A percentile compares a stretch with the other conserved stretches of the same genome.
Evolutionary conservation across 192 early-diverging fungal genomes (phyloP).

Genomic region (Gaertneriomyces semiglobifer): DNA sequence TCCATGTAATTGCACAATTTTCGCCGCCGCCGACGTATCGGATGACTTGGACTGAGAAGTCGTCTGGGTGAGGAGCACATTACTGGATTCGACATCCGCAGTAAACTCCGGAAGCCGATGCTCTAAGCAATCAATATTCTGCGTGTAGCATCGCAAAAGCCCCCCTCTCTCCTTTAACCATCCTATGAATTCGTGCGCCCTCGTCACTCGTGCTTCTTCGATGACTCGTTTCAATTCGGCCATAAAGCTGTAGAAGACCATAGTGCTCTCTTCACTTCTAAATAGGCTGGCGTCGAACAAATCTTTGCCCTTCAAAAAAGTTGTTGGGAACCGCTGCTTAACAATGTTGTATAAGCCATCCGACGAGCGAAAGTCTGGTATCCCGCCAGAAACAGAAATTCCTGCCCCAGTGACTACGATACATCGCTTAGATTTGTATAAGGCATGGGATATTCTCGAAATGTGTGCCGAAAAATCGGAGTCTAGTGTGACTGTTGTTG

Average conservation of each 20-base stretch:
- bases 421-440: constrained; percentile 31
- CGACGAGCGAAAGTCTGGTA: constrained; percentile 82
- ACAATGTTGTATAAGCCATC: constrained; percentile 85
- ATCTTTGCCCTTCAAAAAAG: constrained; percentile 72
- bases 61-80: not conserved
- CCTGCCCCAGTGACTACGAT: constrained; percentile 85
- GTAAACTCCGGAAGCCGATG: constrained; percentile 50
- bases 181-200: constrained; percentile 84
- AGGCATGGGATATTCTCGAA: constrained; percentile 17
- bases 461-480: not conserved
- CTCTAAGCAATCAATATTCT: constrained; percentile 94
- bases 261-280: constrained; percentile 57
- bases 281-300: constrained; percentile 85
- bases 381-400: constrained; percentile 83
- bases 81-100: constrained; percentile 25
- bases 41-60: not conserved
- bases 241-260: constrained; percentile 70
- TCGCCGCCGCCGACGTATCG: constrained; percentile 40
- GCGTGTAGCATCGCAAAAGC: constrained; percentile 89
- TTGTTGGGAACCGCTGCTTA: constrained; percentile 67
- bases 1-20: constrained; percentile 91
- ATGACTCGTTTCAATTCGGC: constrained; percentile 76
- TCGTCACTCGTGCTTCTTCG: constrained; percentile 69
- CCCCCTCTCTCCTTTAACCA: constrained; percentile 68
- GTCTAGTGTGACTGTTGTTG: too few relatives aligned